Evolutionary conservation across 202 grass and related monocot species (phyloP).

Genomic region (Brachypodium distachyon): DNA sequence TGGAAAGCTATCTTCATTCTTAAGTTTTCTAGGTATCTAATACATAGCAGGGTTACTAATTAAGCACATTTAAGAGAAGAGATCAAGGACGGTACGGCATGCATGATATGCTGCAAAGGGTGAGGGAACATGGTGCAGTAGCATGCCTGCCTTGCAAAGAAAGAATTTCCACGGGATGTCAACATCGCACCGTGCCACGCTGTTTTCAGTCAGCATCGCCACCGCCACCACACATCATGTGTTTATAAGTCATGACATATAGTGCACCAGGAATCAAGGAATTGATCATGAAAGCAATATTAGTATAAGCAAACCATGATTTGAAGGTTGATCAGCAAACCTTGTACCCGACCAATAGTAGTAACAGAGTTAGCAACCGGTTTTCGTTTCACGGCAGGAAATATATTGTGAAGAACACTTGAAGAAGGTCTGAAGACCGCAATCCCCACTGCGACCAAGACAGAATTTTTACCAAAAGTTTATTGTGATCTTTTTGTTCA

Average conservation of each 20-base stretch:
- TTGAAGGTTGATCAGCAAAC: background rate
- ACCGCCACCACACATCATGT: background rate
- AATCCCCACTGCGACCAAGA: no score
- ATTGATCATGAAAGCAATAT: background rate
- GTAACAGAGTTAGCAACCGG: background rate
- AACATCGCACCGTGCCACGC: background rate
- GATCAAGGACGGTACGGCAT: slow-evolving; percentile 1
- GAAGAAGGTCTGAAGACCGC: no score
- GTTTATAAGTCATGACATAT: background rate
- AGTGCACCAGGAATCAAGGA: background rate
- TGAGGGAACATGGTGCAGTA: background rate
- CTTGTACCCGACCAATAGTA: background rate
- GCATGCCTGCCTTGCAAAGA: slow-evolving; percentile 25
- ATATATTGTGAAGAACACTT: background rate
- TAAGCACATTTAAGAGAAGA: background rate
- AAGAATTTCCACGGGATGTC: background rate
- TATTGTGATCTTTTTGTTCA: no score
- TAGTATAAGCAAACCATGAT: background rate
- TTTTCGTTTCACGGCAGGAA: background rate
- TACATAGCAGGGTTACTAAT: background rate
- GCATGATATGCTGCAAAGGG: slow-evolving; percentile 6
- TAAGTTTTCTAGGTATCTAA: background rate
- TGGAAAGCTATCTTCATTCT: background rate
- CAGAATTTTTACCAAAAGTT: no score
- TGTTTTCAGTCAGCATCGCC: slow-evolving; percentile 12